These are phyloP conservation scores for Coemansia sp. DNA, from an alignment of 371 early-diverging fungal genomes.

Conservation along the genomic window DNA sequence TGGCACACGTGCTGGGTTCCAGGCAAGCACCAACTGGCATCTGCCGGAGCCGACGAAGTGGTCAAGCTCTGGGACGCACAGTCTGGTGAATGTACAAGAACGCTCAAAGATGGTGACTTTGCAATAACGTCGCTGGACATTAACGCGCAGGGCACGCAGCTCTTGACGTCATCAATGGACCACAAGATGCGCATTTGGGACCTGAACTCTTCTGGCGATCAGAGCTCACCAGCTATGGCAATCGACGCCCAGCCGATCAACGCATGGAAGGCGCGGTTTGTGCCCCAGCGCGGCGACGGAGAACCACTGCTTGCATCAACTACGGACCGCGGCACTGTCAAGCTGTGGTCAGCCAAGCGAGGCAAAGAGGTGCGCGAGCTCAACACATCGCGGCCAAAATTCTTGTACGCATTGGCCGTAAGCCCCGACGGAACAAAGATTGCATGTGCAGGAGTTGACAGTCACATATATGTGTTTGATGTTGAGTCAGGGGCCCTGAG, in stretches of 20 bases:
- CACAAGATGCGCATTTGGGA: constrained; percentile 45
- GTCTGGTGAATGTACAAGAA: constrained; percentile 25
- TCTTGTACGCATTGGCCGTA: constrained; percentile 37
- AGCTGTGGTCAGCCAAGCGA: constrained; percentile 34
- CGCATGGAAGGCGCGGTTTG: constrained; percentile 44
- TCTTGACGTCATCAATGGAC: constrained; percentile 48
- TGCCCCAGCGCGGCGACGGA: constrained; percentile 1
- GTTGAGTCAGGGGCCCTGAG: constrained; percentile 82
- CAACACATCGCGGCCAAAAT: constrained; percentile 43
- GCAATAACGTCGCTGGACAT: constrained; percentile 47
- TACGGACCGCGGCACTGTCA: constrained; percentile 35
- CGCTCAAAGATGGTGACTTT: constrained; percentile 31
- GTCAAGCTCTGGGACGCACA: constrained; percentile 45
- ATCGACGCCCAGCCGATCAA: constrained; percentile 38
- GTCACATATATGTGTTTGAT: constrained; percentile 95
- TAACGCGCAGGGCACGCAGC: constrained; percentile 32
- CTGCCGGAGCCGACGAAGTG: constrained; percentile 41
- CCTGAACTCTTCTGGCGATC: background rate
- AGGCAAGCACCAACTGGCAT: constrained; percentile 33
- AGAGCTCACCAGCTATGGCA: constrained; percentile 12
- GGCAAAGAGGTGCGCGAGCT: constrained; percentile 32
- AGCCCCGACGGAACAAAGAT: constrained; percentile 41
- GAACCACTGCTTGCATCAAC: constrained; percentile 30
- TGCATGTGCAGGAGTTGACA: constrained; percentile 59
- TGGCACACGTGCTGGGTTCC: constrained; percentile 44